phyloP scores from a whole-genome alignment of 768 basidiomycete genomes.

The Scleroderma bovista region DNA sequence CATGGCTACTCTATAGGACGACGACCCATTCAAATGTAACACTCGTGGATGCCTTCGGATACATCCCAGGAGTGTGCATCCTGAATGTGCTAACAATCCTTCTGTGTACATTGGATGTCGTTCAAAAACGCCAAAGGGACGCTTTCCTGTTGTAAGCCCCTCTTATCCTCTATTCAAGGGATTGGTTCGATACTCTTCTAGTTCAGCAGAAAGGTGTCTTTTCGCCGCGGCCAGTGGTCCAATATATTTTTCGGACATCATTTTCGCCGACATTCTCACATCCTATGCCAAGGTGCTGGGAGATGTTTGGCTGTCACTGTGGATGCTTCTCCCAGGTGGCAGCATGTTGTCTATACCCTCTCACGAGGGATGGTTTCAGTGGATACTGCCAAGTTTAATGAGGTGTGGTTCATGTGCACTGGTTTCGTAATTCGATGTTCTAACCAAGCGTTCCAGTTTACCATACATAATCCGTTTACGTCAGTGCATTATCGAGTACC shows the following conservation, averaged over 20 bases:
- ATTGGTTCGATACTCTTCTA: constrained; percentile 25
- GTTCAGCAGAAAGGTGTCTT: constrained; percentile 70
- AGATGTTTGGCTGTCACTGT: constrained; percentile 84
- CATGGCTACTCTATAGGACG: constrained; percentile 66
- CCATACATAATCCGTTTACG: constrained; percentile 90
- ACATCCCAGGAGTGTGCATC: constrained; percentile 65
- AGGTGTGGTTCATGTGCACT: constrained; percentile 47
- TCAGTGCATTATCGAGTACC: constrained; percentile 90
- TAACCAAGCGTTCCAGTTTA: constrained; percentile 38
- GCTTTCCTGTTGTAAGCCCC: constrained; percentile 70
- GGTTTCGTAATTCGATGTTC: background rate
- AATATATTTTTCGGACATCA: constrained; percentile 85
- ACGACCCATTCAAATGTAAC: constrained; percentile 51
- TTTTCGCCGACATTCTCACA: constrained; percentile 93
- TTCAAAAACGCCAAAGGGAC: constrained; percentile 68
- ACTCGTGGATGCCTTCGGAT: constrained; percentile 71
- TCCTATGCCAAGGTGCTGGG: constrained; percentile 97
- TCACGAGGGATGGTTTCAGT: constrained; percentile 59
- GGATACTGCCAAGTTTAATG: constrained; percentile 81
- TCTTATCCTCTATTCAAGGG: background rate
- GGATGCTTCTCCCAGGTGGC: constrained; percentile 83
- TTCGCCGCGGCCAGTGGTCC: constrained; percentile 54
- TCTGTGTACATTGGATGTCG: constrained; percentile 60
- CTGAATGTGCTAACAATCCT: constrained; percentile 52
- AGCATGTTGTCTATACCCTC: constrained; percentile 62